Evolutionary conservation across 129 eudicot species (phyloP), one percentile per base, ranked within the genome.

Genomic region (Lactuca saligna): DNA sequence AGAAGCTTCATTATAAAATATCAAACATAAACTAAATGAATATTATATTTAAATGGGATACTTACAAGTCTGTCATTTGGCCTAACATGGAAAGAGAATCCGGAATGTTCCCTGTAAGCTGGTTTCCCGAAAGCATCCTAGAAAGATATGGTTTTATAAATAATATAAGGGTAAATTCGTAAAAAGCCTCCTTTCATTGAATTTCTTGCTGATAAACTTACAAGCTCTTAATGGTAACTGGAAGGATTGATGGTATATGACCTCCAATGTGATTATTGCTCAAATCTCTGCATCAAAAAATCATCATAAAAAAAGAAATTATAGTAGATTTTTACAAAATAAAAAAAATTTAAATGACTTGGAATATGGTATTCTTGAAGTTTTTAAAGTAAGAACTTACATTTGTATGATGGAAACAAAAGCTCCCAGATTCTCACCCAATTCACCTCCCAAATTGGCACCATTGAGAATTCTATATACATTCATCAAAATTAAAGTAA

Each of bases 211-310:
- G 38, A 35, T 35, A 69, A 57, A 82, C 99, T 70, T 89, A 94
- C 99, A 94, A 75, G 81, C 50, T 83, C 80, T 77, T 73, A 16
- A 87, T 71, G 41, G 99, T 94, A 66, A 78, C 69, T 3, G 99
- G 99, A 78, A 94, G 84, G 63, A 35, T 74, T 11, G 87, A 75
- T 13, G 99, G 97, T 63, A 94, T 87, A 48, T 16, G 73, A 44
- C 99, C 99, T 62, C 97, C 97, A 75, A 94, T 94, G 29, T 82
- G 92, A 78, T 94, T 94, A 78, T 85, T 84, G 83, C 97, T 82
- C 41, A 94, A 70, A 72, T 94, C 86, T 56, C 99, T 94, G 89
- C 67, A 15, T 46, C 34, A 35, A 55, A 68, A 55, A 61, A 44
- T 48, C 39, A 64, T 29, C 51, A 66, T 7, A 14, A 63, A 20